These are phyloP conservation scores for Pichia californica DNA, from an alignment of 805 yeast species.

Conservation along the genomic window DNA sequence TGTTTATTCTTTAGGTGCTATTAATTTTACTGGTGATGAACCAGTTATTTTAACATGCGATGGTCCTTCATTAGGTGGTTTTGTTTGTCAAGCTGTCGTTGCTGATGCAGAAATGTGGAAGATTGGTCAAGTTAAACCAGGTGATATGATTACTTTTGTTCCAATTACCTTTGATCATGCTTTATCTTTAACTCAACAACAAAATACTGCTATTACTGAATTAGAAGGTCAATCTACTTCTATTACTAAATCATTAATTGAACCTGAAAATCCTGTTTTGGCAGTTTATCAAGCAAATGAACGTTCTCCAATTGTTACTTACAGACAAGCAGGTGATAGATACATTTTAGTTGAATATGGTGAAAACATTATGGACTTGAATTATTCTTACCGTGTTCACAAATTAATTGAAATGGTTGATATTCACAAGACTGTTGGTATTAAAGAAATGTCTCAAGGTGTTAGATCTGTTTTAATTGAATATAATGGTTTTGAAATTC, in stretches of 20 bases:
- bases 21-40: slow-evolving; percentile 97
- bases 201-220: slow-evolving; percentile 47
- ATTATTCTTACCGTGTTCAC: slow-evolving; percentile 78
- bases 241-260: slow-evolving; percentile 30
- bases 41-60: slow-evolving; percentile 96
- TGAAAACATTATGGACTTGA: slow-evolving; percentile 78
- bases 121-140: slow-evolving; percentile 96
- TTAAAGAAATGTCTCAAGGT: slow-evolving; percentile 95
- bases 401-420: slow-evolving; percentile 69
- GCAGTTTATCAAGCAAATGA: slow-evolving; percentile 40
- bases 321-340: slow-evolving; percentile 97
- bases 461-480: slow-evolving; percentile 92
- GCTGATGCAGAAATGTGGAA: slow-evolving; percentile 97
- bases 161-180: slow-evolving; percentile 73
- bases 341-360: slow-evolving; percentile 91
- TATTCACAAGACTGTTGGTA: slow-evolving; percentile 62
- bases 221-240: slow-evolving; percentile 36
- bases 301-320: slow-evolving; percentile 63
- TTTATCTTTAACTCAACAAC: slow-evolving; percentile 50
- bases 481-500: slow-evolving; percentile 55
- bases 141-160: slow-evolving; percentile 74
- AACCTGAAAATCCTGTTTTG: slow-evolving; percentile 67
- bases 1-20: slow-evolving; percentile 93
- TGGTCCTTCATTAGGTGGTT: slow-evolving; percentile 97
- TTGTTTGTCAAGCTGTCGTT: slow-evolving; percentile 94